Conservation (phyloP, 805 yeast species). For the Groenewaldozyma tartarivorans region DNA sequence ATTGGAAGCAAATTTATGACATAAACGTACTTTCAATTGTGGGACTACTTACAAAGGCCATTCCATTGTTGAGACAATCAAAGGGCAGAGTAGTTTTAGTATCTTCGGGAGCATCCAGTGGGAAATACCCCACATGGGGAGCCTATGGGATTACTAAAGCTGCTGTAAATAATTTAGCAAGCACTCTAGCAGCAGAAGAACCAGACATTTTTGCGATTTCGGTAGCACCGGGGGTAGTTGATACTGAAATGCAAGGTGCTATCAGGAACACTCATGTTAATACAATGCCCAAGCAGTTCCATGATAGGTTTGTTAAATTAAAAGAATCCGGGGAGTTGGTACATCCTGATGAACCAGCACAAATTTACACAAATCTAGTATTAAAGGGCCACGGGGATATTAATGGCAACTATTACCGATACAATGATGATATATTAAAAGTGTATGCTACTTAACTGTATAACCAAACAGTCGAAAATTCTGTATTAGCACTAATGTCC, state of each 20-base stretch:
- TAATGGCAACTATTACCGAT: constrained; percentile 63
- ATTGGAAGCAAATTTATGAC: constrained; percentile 60
- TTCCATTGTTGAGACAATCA: constrained; percentile 48
- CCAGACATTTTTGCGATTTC: constrained; percentile 50
- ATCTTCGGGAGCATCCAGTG: constrained; percentile 78
- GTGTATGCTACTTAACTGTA: too few species aligned
- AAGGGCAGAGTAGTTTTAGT: constrained; percentile 68
- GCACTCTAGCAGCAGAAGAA: constrained; percentile 62
- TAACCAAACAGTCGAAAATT: too few species aligned
- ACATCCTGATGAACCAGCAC: constrained; percentile 64
- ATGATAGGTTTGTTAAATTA: constrained; percentile 54
- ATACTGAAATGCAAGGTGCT: constrained; percentile 77
- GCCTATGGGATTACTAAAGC: constrained; percentile 92
- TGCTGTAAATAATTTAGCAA: constrained; percentile 70
- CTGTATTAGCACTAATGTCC: too few species aligned
- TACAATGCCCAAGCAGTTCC: constrained; percentile 29
- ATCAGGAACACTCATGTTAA: constrained; percentile 45
- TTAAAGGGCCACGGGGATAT: constrained; percentile 48
- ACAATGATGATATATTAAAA: constrained; percentile 21
- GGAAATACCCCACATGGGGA: constrained; percentile 67
- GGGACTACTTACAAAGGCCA: constrained; percentile 40
- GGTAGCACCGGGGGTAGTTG: constrained; percentile 92
- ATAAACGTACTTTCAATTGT: constrained; percentile 73
- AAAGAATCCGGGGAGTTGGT: constrained; percentile 49
- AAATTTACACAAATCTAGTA: constrained; percentile 58